Percentiles rank a stretch among this genome's conserved stretches.
phyloP scores from a whole-genome alignment of 2,329 filamentous ascomycete species.

The Emergomyces orientalis region DNA sequence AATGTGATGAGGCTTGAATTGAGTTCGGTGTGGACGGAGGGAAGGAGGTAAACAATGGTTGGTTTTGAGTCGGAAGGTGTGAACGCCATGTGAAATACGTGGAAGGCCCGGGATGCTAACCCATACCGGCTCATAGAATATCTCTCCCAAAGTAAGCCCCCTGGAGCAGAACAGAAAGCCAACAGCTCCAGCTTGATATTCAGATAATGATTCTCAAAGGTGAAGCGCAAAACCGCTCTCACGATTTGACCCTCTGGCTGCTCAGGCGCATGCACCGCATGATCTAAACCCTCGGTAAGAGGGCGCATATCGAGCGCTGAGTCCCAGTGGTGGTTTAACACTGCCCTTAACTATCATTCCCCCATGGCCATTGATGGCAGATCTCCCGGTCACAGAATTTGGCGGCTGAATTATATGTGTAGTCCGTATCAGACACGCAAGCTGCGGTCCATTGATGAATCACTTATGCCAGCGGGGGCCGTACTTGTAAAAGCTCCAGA shows the following conservation, averaged over 20 bases:
- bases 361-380: background rate
- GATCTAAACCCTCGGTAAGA: background rate
- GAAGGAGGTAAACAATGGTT: background rate
- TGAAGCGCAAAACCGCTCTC: background rate
- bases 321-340: background rate
- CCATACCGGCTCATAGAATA: background rate
- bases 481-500: background rate
- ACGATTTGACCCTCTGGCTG: background rate
- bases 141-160: no score
- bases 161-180: background rate
- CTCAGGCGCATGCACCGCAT: no score
- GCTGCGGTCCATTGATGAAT: background rate
- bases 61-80: background rate
- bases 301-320: background rate
- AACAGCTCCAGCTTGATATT: background rate
- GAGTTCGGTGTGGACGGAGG: no score
- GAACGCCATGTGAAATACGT: background rate
- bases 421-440: background rate
- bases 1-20: no score
- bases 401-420: background rate
- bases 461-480: background rate
- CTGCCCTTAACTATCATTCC: background rate
- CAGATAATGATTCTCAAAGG: background rate
- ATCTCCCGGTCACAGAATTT: background rate
- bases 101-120: background rate